phyloP scores from a whole-genome alignment of 2,329 filamentous ascomycete species.

The Nannizziopsis barbatae region DNA sequence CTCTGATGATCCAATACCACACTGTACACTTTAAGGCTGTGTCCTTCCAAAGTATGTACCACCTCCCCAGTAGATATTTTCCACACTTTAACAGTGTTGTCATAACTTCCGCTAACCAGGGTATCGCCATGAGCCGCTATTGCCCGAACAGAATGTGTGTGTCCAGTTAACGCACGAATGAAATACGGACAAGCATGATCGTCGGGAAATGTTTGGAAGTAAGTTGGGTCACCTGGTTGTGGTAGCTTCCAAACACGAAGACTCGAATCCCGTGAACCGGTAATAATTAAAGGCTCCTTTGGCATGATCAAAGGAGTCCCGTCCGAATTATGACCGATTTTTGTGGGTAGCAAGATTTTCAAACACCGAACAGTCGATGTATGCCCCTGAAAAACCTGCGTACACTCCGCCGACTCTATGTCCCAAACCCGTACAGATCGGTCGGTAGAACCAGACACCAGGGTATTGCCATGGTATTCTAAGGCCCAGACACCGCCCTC shows the following conservation, averaged over 20 bases:
- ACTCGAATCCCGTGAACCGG: constrained; percentile 87
- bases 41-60: constrained; percentile 71
- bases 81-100: constrained; percentile 91
- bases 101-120: constrained; percentile 94
- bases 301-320: constrained; percentile 79
- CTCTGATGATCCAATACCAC: constrained; percentile 86
- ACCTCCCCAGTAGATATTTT: constrained; percentile 90
- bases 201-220: constrained; percentile 65
- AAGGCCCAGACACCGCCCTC: constrained; percentile 97
- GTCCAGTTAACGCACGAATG: constrained; percentile 72
- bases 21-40: constrained; percentile 90
- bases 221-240: constrained; percentile 61
- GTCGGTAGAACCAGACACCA: constrained; percentile 94
- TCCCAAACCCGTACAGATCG: constrained; percentile 99
- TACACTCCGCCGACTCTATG: constrained; percentile 82
- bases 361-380: constrained; percentile 94
- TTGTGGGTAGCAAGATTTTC: constrained; percentile 80
- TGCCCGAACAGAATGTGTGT: constrained; percentile 86
- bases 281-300: constrained; percentile 90
- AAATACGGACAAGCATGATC: constrained; percentile 87
- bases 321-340: constrained; percentile 59
- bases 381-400: constrained; percentile 93
- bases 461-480: constrained; percentile 86
- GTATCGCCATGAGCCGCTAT: constrained; percentile 93
- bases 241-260: constrained; percentile 91